Evolutionary conservation across 257 asterid species (phyloP).

Genomic region (Gentiana dahurica): DNA sequence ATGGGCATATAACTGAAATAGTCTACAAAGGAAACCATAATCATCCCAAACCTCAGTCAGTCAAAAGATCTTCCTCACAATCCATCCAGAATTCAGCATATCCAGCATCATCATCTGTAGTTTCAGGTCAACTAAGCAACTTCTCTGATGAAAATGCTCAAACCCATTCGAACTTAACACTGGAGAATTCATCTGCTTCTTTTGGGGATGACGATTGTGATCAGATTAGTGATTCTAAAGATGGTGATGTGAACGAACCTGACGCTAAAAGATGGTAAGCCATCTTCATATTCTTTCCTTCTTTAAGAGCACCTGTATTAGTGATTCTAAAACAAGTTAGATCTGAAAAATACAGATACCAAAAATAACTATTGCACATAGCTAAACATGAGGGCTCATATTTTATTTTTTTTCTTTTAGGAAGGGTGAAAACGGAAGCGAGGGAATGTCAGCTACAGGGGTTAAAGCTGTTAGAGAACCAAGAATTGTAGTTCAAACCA

Average conservation of each 20-base stretch:
- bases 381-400: conserved; percentile 1
- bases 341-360: too few species aligned
- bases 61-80: conserved; percentile 55
- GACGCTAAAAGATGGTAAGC: conserved; percentile 84
- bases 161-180: conserved; percentile 24
- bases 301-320: neutral
- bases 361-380: neutral
- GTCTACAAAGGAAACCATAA: conserved; percentile 86
- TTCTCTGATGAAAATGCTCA: conserved; percentile 27
- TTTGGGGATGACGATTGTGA: conserved; percentile 80
- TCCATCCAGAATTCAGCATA: conserved; percentile 26
- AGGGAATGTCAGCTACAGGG: conserved; percentile 55
- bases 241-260: conserved; percentile 61
- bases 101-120: conserved; percentile 18
- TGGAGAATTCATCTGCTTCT: conserved; percentile 70
- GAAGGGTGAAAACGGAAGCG: conserved; percentile 67
- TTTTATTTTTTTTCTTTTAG: conserved; percentile 22
- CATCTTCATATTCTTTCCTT: neutral
- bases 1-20: conserved; percentile 80
- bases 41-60: conserved; percentile 85
- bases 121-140: conserved; percentile 23
- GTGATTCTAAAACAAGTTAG: neutral
- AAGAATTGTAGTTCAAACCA: conserved; percentile 86
- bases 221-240: conserved; percentile 57
- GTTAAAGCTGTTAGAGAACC: conserved; percentile 79